Conservation (phyloP, 73 alveolate genomes). For the Blepharisma japonicum region DNA sequence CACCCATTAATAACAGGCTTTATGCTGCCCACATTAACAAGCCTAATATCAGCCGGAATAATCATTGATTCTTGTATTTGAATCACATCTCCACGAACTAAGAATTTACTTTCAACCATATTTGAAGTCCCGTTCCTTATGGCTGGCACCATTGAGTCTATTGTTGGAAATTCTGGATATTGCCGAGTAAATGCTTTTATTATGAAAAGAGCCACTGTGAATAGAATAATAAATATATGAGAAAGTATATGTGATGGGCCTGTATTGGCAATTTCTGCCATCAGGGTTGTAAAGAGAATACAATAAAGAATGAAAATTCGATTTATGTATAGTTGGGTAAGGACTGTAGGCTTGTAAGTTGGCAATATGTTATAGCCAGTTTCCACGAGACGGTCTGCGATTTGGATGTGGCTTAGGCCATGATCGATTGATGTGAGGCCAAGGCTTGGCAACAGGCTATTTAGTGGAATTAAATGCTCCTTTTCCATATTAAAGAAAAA, state of each 20-base stretch:
- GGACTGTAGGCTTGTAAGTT: background rate
- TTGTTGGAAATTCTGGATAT: background rate
- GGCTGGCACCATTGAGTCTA: background rate
- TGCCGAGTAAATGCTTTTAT: background rate
- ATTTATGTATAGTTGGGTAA: background rate
- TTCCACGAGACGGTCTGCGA: background rate
- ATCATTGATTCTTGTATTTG: background rate
- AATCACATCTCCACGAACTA: conserved; percentile 9
- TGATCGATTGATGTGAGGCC: too few relatives aligned
- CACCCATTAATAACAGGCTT: background rate
- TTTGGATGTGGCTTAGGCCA: background rate
- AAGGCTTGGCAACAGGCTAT: too few relatives aligned
- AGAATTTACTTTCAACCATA: conserved; percentile 6
- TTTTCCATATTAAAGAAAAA: too few relatives aligned
- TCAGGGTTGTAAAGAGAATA: background rate
- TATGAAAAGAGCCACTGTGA: background rate
- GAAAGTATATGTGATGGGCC: conserved; percentile 13
- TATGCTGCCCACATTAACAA: background rate
- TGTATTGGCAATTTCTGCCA: background rate
- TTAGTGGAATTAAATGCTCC: too few relatives aligned
- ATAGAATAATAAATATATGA: conserved; percentile 1
- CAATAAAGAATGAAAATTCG: background rate
- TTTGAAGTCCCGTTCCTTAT: conserved; percentile 17
- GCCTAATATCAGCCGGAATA: conserved; percentile 6
- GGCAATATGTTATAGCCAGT: conserved; percentile 12